A percentile compares a stretch with the other conserved stretches of the same genome.
phyloP scores from a whole-genome alignment of 495 filamentous ascomycete species.

The Clohesyomyces aquaticus region DNA sequence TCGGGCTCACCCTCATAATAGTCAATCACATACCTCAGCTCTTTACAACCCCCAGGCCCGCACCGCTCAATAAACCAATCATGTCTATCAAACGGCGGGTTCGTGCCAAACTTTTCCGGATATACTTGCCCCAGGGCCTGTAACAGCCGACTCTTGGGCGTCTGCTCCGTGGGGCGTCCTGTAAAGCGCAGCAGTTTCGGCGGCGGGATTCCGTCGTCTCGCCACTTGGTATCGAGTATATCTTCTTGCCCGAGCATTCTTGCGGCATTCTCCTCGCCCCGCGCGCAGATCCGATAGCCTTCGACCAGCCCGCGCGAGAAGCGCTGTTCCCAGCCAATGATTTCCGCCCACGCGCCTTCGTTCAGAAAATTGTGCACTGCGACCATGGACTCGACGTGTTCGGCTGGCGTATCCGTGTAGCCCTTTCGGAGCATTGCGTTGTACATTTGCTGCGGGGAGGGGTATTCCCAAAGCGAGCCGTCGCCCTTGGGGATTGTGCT shows the following conservation, averaged over 20 bases:
- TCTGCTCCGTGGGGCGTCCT: conserved; percentile 84
- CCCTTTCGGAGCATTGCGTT: conserved; percentile 96
- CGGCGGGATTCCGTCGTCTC: conserved; percentile 48
- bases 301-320: conserved; percentile 71
- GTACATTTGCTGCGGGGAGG: conserved; percentile 98
- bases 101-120: conserved; percentile 75
- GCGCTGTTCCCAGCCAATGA: conserved; percentile 85
- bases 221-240: conserved; percentile 47
- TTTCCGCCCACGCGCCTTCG: conserved; percentile 94
- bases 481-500: conserved; percentile 87
- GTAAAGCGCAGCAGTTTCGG: conserved; percentile 84
- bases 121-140: conserved; percentile 76
- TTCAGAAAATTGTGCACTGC: conserved; percentile 97
- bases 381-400: conserved; percentile 96
- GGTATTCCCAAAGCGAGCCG: conserved; percentile 88
- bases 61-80: conserved; percentile 89
- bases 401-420: conserved; percentile 88
- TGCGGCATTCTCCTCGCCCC: conserved; percentile 63
- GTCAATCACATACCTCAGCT: conserved; percentile 95
- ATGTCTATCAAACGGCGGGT: conserved; percentile 95
- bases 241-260: conserved; percentile 6
- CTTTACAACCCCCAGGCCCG: conserved; percentile 60
- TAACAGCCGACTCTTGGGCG: conserved; percentile 83
- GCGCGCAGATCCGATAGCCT: conserved; percentile 75
- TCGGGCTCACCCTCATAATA: conserved; percentile 92